Base-by-base conservation (phyloP, 2,329 filamentous ascomycete species). In the Neocatenulostroma microsporum region DNA sequence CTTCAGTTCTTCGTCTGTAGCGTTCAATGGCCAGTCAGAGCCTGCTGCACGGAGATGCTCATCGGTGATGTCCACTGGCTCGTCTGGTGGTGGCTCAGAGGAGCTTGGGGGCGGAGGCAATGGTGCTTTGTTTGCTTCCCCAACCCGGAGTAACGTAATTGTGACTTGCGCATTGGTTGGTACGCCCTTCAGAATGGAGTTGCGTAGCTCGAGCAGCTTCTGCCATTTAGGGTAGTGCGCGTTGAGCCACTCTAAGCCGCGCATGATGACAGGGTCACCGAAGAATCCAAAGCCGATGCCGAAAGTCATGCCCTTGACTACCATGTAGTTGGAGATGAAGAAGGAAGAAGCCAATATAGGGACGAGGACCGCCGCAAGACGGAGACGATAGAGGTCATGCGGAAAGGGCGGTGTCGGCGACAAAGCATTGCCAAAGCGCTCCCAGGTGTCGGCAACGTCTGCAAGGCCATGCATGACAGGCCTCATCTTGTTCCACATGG, bases 111-210 rank as follows among this genome's bases (percentile, higher is more conserved):
- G 73, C 9, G 74, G 67, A 20, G 84, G 84, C 0, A 93, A 61
- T 0, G 86, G 86, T 0, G 83, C 80, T 47, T 83, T 82, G 61
- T 88, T 88, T 9, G 75, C 76, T 61, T 93, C 86, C 26, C 84
- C 85, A 20, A 89, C 78, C 4, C 86, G 81, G 9, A 93, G 74
- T 2, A 93, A 70, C 0, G 85, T 93, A 19, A 93, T 66, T 0
- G 84, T 79, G 13, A 93, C 73, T 54, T 94, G 86, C 3, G 84
- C 84, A 54, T 93, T 91, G 2, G 85, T 94, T 1, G 86, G 86
- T 0, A 91, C 79, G 2, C 84, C 84, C 54, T 82, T 84, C 34
- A 94, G 74, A 1, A 91, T 57, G 0, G 82, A 85, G 46, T 86
- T 86, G 41, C 81, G 73, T 9, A 86, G 62, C 50, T 87, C 79